Percentiles rank a stretch among this genome's conserved stretches.
These are phyloP conservation scores for Aspergillus aculeatus DNA, from an alignment of 2,329 filamentous ascomycete genomes.

Conservation along the genomic window DNA sequence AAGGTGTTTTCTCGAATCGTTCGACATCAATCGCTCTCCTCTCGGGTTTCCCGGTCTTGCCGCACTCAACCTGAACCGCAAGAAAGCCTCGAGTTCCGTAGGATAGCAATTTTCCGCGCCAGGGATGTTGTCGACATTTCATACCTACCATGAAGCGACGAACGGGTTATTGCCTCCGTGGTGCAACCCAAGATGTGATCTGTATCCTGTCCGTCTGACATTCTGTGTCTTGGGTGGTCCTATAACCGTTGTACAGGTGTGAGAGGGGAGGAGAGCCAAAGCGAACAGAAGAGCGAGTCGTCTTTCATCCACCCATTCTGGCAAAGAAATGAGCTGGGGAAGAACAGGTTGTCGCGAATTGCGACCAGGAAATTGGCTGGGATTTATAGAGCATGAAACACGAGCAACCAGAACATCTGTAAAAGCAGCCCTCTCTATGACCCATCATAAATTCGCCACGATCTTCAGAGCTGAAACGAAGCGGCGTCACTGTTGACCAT, in stretches of 20 bases:
- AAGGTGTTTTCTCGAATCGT: background rate
- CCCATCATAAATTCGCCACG: slow-evolving; percentile 1
- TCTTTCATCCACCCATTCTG: background rate
- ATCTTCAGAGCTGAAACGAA: background rate
- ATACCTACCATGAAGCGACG: background rate
- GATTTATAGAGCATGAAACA: slow-evolving; percentile 8
- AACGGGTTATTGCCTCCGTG: slow-evolving; percentile 2
- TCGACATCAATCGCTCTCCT: slow-evolving; percentile 1
- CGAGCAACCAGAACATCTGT: background rate
- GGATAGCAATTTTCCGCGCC: background rate
- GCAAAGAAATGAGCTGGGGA: slow-evolving; percentile 5
- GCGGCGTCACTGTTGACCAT: background rate
- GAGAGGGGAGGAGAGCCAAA: background rate
- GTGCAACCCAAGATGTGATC: slow-evolving; percentile 17
- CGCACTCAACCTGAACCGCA: background rate
- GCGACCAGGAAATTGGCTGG: slow-evolving; percentile 1
- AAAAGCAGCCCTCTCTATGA: background rate
- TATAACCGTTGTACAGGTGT: slow-evolving; percentile 17
- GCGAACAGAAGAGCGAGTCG: too few relatives aligned
- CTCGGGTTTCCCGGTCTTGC: background rate
- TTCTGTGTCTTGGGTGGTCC: slow-evolving; percentile 2
- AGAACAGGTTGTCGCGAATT: background rate
- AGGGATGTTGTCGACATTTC: background rate
- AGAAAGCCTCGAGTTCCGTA: background rate
- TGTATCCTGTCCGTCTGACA: slow-evolving; percentile 13